Evolutionary conservation across 208 protist genomes (phyloP), one percentile per base, ranked within the genome.

Genomic region (Wallacemonas sp.): DNA sequence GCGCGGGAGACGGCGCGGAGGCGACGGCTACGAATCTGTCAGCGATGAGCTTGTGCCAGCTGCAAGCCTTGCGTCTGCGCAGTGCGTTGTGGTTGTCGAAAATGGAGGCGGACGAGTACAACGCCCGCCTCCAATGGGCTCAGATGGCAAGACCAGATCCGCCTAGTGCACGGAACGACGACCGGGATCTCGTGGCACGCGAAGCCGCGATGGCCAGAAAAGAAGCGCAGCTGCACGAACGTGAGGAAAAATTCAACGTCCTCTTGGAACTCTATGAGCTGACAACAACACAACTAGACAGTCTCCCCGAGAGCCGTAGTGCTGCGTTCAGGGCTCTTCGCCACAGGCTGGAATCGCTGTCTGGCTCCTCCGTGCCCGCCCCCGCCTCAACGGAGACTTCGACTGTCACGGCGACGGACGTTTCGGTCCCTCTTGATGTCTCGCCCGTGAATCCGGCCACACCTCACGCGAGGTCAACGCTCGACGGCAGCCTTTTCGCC

Each of bases 201-300:
- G 79, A 86, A 55, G 58, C 47, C 9, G 56, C 70, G 23, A 61
- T 93, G 17, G 19, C 19, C 29, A 63, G 72, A 12, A 72, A 80
- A 19, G 85, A 92, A 52, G 46, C 44, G 29, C 54, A 64, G 41
- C 65, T 94, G 46, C 24, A 41, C 1, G 78, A 80, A 63, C 76
- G 86, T 29, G 90, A 96, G 70, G 71, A 74, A 32, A 93, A 96
- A 48, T 63, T 96, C 16, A 71, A 82, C 38, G 60, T 79, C 0
- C 70, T 96, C 19, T 65, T 96, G 48, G 44, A 72, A 19, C 70
- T 96, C n/a, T 96, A 96, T 56, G 90, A 91, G 44, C 72, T 96
- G 26, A 93, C 85, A 11, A 66, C 87, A n/a, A 77, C 82, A 48
- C 74, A 81, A 56, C 68, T 96, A 12, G 87, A 96, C 70, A 32